Evolutionary conservation across 2,329 filamentous ascomycete species (phyloP).

Genomic region (Penicillium occitanis): DNA sequence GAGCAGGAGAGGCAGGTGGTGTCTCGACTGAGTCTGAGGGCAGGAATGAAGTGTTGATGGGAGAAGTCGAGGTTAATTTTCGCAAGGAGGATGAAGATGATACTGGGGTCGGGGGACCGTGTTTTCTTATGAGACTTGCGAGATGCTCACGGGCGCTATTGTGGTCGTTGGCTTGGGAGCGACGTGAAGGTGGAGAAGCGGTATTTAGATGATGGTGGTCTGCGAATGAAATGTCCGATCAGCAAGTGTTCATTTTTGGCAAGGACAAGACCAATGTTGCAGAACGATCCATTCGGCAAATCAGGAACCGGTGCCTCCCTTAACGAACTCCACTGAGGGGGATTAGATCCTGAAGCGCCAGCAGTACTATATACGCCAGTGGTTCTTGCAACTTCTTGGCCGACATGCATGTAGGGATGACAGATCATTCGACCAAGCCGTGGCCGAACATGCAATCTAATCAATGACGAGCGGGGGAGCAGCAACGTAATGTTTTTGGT

Average conservation of each 20-base stretch:
- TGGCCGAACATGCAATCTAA: constrained; percentile 9
- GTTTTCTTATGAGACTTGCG: constrained; percentile 39
- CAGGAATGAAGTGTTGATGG: constrained; percentile 34
- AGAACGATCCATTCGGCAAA: not conserved
- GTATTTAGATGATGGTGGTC: constrained; percentile 16
- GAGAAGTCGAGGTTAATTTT: constrained; percentile 39
- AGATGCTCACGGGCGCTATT: constrained; percentile 35
- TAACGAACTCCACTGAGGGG: constrained; percentile 11
- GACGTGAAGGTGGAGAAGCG: constrained; percentile 24
- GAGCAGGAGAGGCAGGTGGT: constrained; percentile 29
- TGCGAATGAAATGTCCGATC: constrained; percentile 13
- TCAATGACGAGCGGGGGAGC: not conserved
- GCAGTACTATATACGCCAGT: not conserved
- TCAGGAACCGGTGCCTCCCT: not conserved
- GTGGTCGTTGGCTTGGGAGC: constrained; percentile 28
- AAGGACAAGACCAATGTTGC: not conserved
- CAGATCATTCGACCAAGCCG: constrained; percentile 5
- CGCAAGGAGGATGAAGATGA: constrained; percentile 39
- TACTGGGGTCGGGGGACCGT: constrained; percentile 41
- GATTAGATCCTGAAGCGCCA: not conserved
- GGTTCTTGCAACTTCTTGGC: not conserved
- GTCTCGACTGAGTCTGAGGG: constrained; percentile 28
- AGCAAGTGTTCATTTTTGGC: constrained; percentile 8
- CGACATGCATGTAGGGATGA: constrained; percentile 8
- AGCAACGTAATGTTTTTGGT: not conserved